Conservation (phyloP, 768 basidiomycete species). For the Suillus subalutaceus region DNA sequence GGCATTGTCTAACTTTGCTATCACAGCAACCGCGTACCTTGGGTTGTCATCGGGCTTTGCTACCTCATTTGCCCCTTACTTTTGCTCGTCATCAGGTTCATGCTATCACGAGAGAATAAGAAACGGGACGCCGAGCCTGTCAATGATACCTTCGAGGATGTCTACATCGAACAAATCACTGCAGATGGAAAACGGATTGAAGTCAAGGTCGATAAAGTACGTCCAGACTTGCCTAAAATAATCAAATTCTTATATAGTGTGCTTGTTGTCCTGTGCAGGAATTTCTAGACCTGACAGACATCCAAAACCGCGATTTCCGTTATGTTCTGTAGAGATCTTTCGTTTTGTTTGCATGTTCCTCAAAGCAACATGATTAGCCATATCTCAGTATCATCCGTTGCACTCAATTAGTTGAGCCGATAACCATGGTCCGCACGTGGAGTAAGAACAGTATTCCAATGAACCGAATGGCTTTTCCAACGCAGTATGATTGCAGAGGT, state of each 20-base stretch:
- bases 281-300: slow-evolving; percentile 60
- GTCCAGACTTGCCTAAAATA: slow-evolving; percentile 11
- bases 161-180: slow-evolving; percentile 56
- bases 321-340: slow-evolving; percentile 47
- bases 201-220: slow-evolving; percentile 71
- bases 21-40: slow-evolving; percentile 69
- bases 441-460: background rate
- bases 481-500: slow-evolving; percentile 9
- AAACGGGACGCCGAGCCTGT: slow-evolving; percentile 59
- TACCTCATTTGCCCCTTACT: slow-evolving; percentile 54
- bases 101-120: slow-evolving; percentile 64
- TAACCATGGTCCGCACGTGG: background rate
- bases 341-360: background rate
- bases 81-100: slow-evolving; percentile 51
- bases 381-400: too few relatives aligned
- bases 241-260: background rate
- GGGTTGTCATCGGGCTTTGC: slow-evolving; percentile 75
- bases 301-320: slow-evolving; percentile 67
- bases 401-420: background rate
- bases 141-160: slow-evolving; percentile 59
- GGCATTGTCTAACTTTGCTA: background rate
- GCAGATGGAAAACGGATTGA: slow-evolving; percentile 55
- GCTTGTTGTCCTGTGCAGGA: background rate
- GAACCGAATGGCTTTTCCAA: background rate
- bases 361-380: background rate